Percentiles rank a stretch among this genome's conserved stretches.
Evolutionary conservation across 257 asterid genomes (phyloP).

Genomic region (Parsonsia alboflavescens): DNA sequence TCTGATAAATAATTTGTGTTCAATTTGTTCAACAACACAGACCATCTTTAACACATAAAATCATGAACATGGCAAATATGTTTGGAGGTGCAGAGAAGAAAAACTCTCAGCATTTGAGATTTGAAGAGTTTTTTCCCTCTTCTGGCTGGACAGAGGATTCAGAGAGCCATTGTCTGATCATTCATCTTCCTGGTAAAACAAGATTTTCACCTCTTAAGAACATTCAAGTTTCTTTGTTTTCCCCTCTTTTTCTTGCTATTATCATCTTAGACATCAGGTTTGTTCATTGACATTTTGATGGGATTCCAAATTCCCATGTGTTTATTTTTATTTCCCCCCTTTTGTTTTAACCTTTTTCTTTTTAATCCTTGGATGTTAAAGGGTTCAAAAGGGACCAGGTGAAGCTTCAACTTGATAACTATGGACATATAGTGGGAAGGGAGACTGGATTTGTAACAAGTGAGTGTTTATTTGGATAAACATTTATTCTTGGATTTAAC

Average conservation of each 20-base stretch:
- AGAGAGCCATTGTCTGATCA: constrained; percentile 18
- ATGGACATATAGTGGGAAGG: constrained; percentile 43
- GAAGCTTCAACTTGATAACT: constrained; percentile 25
- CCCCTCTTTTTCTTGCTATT: neutral
- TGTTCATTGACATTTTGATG: neutral
- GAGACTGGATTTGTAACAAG: constrained; percentile 89
- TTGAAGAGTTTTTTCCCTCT: constrained; percentile 28
- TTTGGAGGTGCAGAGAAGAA: constrained; percentile 10
- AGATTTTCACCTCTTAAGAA: neutral
- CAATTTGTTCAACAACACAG: neutral
- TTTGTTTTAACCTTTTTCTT: neutral
- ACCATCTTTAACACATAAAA: neutral
- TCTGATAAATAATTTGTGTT: neutral
- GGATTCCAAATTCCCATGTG: neutral
- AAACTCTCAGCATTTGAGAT: constrained; percentile 12
- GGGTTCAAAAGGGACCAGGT: constrained; percentile 34
- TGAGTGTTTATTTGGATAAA: constrained; percentile 25
- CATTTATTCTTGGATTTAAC: no score
- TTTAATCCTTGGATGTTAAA: constrained; percentile 4
- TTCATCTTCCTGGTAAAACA: constrained; percentile 38
- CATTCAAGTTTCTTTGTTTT: neutral
- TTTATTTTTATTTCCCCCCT: no score
- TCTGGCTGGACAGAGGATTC: constrained; percentile 34
- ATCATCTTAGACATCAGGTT: neutral
- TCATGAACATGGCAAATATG: neutral